Evolutionary conservation across 2,329 filamentous ascomycete genomes (phyloP), one percentile per base, ranked within the genome.

Genomic region (Penicillium sp.): DNA sequence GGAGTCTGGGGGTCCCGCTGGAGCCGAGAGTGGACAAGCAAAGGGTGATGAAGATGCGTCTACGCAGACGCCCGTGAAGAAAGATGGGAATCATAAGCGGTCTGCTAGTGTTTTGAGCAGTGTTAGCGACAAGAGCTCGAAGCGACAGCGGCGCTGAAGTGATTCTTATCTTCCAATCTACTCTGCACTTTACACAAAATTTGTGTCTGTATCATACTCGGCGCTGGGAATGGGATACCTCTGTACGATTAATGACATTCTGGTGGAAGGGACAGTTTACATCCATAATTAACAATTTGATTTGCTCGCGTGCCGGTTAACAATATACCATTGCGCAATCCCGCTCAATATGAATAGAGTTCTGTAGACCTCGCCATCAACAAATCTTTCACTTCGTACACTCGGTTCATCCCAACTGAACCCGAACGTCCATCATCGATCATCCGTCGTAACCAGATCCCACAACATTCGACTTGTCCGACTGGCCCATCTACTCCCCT

Each of bases 101-200:
- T 95, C 92, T 74, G 91, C 91, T 1, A 96, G 92, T 75, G 91
- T 93, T 35, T 76, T 96, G 57, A 94, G 91, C 75, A 81, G 83
- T 17, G 80, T 80, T 6, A 92, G 90, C 74, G 89, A 92, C 60
- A 84, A 83, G 73, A 83, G 81, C 67, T 72, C 74, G 8, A 85
- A 85, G 72, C 78, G 82, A 57, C 81, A 82, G 70, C 81, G 78
- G 69, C 83, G 82, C 59, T 78, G 70, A 54, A 40, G 12, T 54
- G 35, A 62, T 58, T 58, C 5, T 2, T 19, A 10, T 57, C 26
- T 1, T 44, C n/a, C n/a, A n/a, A n/a, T n/a, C 17, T 19, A 4
- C n/a, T 6, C 35, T 59, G 5, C n/a, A 22, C 19, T 59, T n/a
- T 55, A 7, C 47, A 17, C 22, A 2, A 12, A 40, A 26, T 30